Base-by-base conservation (phyloP, 768 basidiomycete genomes). In the Dioszegia hungarica region DNA sequence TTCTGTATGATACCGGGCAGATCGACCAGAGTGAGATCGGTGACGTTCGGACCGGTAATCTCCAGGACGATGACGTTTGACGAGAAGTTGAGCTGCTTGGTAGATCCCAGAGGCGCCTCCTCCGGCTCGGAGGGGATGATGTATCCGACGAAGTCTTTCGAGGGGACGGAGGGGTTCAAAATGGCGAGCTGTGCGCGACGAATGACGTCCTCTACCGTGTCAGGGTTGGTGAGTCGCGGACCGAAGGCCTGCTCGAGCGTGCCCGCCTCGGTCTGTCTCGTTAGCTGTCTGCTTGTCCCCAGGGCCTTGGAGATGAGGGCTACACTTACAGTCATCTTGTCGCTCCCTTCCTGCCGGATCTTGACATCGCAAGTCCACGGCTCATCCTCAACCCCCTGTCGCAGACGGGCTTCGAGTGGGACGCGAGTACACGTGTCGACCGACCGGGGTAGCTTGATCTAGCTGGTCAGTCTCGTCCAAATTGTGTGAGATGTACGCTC, bases 1-100 rank as follows among this genome's bases (percentile, higher is more conserved):
- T 85, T 84, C 50, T 85, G 82, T n/a, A 87, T 84, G 14, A 88
- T 75, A 0, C 83, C 83, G 5, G 73, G 74, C 24, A 75, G 56
- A 54, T 75, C 74, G 33, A 75, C 54, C 38, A 75, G 66, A 0
- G 68, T 64, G 12, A 75, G 54, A 41, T 72, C 52, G 6, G 75
- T 50, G 12, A 79, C 52, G 11, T 76, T 70, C 0, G 82, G 82
- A 14, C 43, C 54, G 17, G 54, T 45, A n/a, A 55, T 55, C 15
- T 55, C 78, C 62, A 56, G 37, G 6, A 56, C 55, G 28, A 56
- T 36, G 3, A 56, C 55, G 22, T 48, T 33, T 10, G 27, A 19
- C 19, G 55, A 56, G 46, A 56, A 56, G 1, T 33, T 34, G 24
- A 48, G 34, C 51, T 53, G 51, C 15, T 53, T 5, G 5, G 37